Percentiles rank a stretch among this genome's conserved stretches.
Conservation (phyloP, 2,329 filamentous ascomycete genomes). For the Fusarium sp. region DNA sequence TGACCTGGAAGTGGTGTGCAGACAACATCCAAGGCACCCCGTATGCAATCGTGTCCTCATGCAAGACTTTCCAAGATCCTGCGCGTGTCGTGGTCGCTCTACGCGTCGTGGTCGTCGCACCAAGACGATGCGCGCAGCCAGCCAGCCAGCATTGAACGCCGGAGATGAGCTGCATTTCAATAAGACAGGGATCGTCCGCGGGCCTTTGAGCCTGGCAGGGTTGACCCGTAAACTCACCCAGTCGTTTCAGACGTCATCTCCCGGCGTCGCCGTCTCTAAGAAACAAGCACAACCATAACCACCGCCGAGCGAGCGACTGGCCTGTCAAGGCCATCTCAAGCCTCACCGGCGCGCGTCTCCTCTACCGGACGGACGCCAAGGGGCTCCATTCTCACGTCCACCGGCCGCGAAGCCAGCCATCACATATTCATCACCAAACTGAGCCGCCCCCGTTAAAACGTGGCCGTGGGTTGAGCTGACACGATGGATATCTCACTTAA, state of each 20-base stretch:
- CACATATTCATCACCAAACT: not conserved
- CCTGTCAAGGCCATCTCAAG: not conserved
- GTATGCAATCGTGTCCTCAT: not conserved
- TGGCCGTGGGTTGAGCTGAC: not conserved
- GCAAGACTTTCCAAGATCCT: not conserved
- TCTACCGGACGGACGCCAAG: not conserved
- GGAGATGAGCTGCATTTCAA: conserved; percentile 44
- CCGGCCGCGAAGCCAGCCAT: not conserved
- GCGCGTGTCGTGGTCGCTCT: not conserved
- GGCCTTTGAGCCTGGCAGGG: conserved; percentile 46
- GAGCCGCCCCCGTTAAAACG: not conserved
- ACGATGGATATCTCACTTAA: not conserved
- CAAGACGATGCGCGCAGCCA: conserved; percentile 8
- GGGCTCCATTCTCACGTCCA: not conserved
- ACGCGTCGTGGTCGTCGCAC: conserved; percentile 2
- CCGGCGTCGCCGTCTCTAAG: conserved; percentile 37
- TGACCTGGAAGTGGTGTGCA: not conserved
- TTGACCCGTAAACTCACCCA: conserved; percentile 19
- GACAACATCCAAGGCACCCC: not conserved
- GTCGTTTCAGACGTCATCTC: conserved; percentile 46
- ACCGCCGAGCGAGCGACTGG: not conserved
- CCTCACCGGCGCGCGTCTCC: not conserved
- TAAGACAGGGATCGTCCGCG: conserved; percentile 41
- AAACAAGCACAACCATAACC: conserved; percentile 18
- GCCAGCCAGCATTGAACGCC: conserved; percentile 37